Percentiles rank a stretch among this genome's conserved stretches.
These are phyloP conservation scores for Austroboletus eburneus DNA, from an alignment of 768 basidiomycete genomes.

Conservation along the genomic window DNA sequence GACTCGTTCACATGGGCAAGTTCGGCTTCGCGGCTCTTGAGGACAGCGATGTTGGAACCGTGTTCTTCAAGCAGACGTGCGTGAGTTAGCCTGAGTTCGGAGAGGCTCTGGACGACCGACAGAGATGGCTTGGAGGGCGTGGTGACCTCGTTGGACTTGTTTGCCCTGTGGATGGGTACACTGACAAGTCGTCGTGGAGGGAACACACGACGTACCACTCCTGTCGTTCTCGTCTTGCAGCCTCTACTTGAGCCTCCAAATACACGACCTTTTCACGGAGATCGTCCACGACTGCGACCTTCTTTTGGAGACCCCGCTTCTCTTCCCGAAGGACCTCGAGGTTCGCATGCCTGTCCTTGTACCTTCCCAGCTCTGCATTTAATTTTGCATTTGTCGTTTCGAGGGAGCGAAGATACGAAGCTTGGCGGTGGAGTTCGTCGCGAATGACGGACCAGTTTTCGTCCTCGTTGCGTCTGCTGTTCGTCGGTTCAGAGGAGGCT, in stretches of 20 bases:
- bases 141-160: conserved; percentile 30
- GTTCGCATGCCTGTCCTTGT: conserved; percentile 54
- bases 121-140: conserved; percentile 46
- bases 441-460: conserved; percentile 61
- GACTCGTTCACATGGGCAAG: conserved; percentile 37
- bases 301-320: conserved; percentile 59
- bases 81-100: conserved; percentile 57
- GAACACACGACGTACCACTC: conserved; percentile 43
- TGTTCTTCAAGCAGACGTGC: conserved; percentile 65
- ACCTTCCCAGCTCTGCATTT: conserved; percentile 45
- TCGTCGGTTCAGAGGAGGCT: conserved; percentile 29
- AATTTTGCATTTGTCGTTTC: conserved; percentile 58
- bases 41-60: conserved; percentile 50
- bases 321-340: conserved; percentile 73
- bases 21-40: conserved; percentile 53
- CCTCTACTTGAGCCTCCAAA: conserved; percentile 65
- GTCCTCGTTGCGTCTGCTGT: conserved; percentile 35
- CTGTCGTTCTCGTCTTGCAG: conserved; percentile 50
- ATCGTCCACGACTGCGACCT: conserved; percentile 46
- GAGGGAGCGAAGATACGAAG: conserved; percentile 53
- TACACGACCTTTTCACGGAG: conserved; percentile 51
- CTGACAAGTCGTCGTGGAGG: conserved; percentile 1
- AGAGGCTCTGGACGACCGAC: conserved; percentile 53
- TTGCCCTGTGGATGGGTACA: conserved; percentile 32
- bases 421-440: conserved; percentile 66